Conservation (phyloP, 169 alveolate genomes). For the Ichthyophthirius multifiliis region DNA sequence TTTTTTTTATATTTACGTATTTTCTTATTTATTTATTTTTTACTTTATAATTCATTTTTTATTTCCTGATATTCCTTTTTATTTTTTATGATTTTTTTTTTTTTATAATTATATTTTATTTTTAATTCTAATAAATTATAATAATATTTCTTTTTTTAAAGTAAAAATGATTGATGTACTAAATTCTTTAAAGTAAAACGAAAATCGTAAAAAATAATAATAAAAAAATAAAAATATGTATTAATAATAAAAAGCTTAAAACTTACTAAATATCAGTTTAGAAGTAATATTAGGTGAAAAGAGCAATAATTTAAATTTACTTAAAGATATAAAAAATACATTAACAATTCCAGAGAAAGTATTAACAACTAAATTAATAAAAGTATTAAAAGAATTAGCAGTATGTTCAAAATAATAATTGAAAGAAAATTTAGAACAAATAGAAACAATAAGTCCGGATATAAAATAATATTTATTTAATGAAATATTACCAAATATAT, state of each 20-base stretch:
- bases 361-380: slow-evolving; percentile 24
- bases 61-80: too few relatives aligned
- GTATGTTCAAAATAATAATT: neutral
- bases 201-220: too few relatives aligned
- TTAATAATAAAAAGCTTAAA: neutral
- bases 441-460: neutral
- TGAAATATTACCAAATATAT: slow-evolving; percentile 14
- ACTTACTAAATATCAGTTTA: slow-evolving; percentile 10
- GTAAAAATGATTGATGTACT: too few relatives aligned
- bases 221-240: too few relatives aligned
- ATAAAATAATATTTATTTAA: neutral
- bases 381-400: slow-evolving; percentile 24
- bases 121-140: too few relatives aligned
- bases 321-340: neutral
- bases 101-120: too few relatives aligned
- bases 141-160: too few relatives aligned
- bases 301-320: slow-evolving; percentile 1
- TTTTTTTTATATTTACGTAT: too few relatives aligned
- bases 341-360: slow-evolving; percentile 24
- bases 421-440: slow-evolving; percentile 12
- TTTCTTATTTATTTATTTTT: too few relatives aligned
- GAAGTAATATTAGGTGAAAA: slow-evolving; percentile 36
- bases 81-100: too few relatives aligned
- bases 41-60: too few relatives aligned
- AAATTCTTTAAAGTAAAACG: too few relatives aligned